Conservation (phyloP, 148 eudicot species). For the Spergularia marina region DNA sequence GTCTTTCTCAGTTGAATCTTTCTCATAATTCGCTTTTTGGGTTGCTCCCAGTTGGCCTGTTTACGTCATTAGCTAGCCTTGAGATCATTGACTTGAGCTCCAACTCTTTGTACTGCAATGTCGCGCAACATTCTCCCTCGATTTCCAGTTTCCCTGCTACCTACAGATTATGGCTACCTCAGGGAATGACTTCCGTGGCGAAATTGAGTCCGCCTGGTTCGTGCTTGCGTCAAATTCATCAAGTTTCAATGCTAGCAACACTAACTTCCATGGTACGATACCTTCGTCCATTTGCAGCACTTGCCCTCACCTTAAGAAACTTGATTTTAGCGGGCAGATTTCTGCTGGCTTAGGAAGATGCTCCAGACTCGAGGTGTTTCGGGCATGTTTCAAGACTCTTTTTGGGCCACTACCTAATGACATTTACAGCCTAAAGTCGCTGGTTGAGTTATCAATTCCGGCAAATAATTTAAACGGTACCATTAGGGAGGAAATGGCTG, state of each 20-base stretch:
- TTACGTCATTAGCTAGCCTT: constrained; percentile 42
- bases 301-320: constrained; percentile 38
- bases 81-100: constrained; percentile 35
- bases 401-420: constrained; percentile 45
- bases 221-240: constrained; percentile 32
- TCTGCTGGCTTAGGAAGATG: constrained; percentile 46
- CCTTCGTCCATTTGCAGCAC: constrained; percentile 47
- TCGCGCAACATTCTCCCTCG: not conserved
- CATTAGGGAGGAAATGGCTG: constrained; percentile 36
- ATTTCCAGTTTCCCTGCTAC: constrained; percentile 12
- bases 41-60: constrained; percentile 48
- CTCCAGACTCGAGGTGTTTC: constrained; percentile 37
- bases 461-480: constrained; percentile 45
- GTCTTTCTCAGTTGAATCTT: constrained; percentile 54
- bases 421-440: constrained; percentile 34
- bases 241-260: constrained; percentile 50
- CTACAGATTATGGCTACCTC: constrained; percentile 47
- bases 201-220: constrained; percentile 46
- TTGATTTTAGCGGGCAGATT: constrained; percentile 53
- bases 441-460: constrained; percentile 50
- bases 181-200: constrained; percentile 48
- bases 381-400: constrained; percentile 53
- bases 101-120: constrained; percentile 1
- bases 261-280: constrained; percentile 43
- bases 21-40: constrained; percentile 46